A percentile compares a stretch with the other conserved stretches of the same genome.
Conservation (phyloP, 1,284 basidiomycete genomes). For the Papiliotrema fonsecae region DNA sequence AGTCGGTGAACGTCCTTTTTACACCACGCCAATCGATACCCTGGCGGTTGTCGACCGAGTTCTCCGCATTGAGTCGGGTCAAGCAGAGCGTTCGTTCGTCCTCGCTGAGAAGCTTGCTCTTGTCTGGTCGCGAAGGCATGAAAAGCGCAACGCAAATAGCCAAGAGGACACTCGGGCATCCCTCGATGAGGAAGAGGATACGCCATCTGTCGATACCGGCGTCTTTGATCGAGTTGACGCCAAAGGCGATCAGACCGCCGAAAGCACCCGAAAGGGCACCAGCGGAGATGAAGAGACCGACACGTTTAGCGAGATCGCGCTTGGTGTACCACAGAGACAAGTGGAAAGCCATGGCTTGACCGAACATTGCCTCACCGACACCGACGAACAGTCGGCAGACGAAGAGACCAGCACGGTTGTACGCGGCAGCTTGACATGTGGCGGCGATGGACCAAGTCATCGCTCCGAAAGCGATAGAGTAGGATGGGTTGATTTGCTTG, state of each 20-base stretch:
- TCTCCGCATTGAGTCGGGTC: constrained; percentile 66
- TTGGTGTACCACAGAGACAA: constrained; percentile 47
- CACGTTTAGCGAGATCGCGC: constrained; percentile 47
- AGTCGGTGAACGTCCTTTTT: constrained; percentile 62
- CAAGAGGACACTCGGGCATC: constrained; percentile 56
- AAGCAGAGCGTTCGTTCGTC: constrained; percentile 67
- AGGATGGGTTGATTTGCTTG: constrained; percentile 2
- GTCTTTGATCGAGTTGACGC: constrained; percentile 40
- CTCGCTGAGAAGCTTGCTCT: constrained; percentile 63
- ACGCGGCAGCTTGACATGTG: constrained; percentile 43
- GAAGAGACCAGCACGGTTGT: constrained; percentile 41
- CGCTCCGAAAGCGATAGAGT: constrained; percentile 45
- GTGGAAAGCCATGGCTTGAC: constrained; percentile 44
- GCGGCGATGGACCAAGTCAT: constrained; percentile 49
- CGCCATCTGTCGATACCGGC: constrained; percentile 33
- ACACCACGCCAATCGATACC: constrained; percentile 49
- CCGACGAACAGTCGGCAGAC: constrained; percentile 49
- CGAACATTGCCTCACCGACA: constrained; percentile 43
- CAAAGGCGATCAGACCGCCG: constrained; percentile 44
- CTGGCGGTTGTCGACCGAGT: constrained; percentile 54
- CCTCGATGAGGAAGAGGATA: constrained; percentile 56
- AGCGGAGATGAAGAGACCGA: constrained; percentile 50
- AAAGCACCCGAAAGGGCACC: constrained; percentile 45
- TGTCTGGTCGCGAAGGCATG: constrained; percentile 73
- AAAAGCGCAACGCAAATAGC: constrained; percentile 62